phyloP scores from a whole-genome alignment of 129 eudicot genomes.

The Helianthus annuus region HanXRQr2.0-SUNRISE NC_035441.2:142076907-142077406 shows the following conservation, averaged over 20 bases:
- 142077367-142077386: conserved; percentile 79
- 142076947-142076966: conserved; percentile 14
- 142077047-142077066: conserved; percentile 78
- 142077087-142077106: conserved; percentile 71
- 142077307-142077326: conserved; percentile 63
- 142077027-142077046: conserved; percentile 85
- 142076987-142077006: conserved; percentile 46
- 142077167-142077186: conserved; percentile 44
- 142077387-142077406: conserved; percentile 73
- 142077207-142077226: conserved; percentile 72
- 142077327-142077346: conserved; percentile 65
- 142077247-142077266: conserved; percentile 34
- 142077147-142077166: conserved; percentile 38
- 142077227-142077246: conserved; percentile 28
- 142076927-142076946: conserved; percentile 11
- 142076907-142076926: conserved; percentile 2
- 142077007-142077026: conserved; percentile 85
- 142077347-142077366: conserved; percentile 80
- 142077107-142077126: conserved; percentile 75
- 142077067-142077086: conserved; percentile 83
- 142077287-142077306: conserved; percentile 84
- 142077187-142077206: conserved; percentile 30
- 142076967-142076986: conserved; percentile 14
- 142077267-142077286: conserved; percentile 68
- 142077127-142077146: conserved; percentile 44